Conservation (phyloP, 2,329 filamentous ascomycete species). For the Xylaria sp. region DNA sequence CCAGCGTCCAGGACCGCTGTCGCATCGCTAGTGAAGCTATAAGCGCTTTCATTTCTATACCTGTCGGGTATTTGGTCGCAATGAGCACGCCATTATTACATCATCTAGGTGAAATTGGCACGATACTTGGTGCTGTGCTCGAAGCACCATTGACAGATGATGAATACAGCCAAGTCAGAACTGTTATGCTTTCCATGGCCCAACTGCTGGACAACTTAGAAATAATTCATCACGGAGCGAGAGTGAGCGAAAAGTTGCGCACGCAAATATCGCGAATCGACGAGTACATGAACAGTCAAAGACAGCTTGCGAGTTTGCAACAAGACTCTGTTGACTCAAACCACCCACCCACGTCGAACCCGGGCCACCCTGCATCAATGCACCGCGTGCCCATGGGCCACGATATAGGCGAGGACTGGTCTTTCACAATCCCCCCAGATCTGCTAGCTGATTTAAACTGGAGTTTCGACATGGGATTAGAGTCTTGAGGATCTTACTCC, state of each 20-base stretch:
- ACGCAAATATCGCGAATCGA: constrained; percentile 26
- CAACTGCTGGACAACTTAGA: constrained; percentile 26
- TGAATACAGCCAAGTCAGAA: constrained; percentile 26
- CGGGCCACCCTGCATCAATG: background rate
- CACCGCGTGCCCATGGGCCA: background rate
- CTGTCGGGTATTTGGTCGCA: constrained; percentile 23
- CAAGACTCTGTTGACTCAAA: background rate
- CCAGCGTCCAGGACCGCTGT: constrained; percentile 25
- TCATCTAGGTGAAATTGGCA: constrained; percentile 25
- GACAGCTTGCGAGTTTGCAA: constrained; percentile 12
- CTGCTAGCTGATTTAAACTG: constrained; percentile 13
- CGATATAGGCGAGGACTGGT: constrained; percentile 11
- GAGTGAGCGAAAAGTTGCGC: constrained; percentile 22
- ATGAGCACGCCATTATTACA: constrained; percentile 29
- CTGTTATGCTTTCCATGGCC: constrained; percentile 28
- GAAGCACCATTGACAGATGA: constrained; percentile 20
- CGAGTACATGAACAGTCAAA: constrained; percentile 23
- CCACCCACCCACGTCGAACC: background rate
- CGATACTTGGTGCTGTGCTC: constrained; percentile 24
- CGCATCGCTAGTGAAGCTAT: constrained; percentile 27
- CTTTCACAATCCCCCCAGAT: constrained; percentile 19
- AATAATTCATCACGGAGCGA: constrained; percentile 17
- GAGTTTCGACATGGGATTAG: constrained; percentile 19
- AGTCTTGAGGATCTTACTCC: background rate
- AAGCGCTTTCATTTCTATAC: constrained; percentile 23